Evolutionary conservation across 805 yeast species (phyloP).

Genomic region (Citeromyces nyonsensis): DNA sequence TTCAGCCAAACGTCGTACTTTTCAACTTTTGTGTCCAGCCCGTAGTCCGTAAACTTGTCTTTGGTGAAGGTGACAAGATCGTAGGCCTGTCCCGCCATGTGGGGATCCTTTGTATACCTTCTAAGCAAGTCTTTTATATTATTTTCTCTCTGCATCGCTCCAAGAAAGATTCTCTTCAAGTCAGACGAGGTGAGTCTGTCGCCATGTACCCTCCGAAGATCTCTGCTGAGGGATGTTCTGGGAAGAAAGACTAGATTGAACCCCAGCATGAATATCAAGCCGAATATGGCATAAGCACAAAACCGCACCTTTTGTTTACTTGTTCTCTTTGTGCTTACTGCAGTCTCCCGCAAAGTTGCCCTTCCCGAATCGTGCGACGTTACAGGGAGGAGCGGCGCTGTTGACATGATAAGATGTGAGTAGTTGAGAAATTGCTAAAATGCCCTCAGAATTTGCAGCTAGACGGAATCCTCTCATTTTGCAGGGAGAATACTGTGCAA

Average conservation of each 20-base stretch:
- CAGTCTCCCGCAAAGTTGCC: too few relatives aligned
- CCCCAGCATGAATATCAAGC: conserved; percentile 31
- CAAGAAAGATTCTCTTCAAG: conserved; percentile 44
- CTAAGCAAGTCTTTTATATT: conserved; percentile 14
- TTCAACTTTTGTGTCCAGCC: conserved; percentile 34
- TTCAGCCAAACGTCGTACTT: conserved; percentile 42
- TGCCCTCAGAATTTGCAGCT: too few relatives aligned
- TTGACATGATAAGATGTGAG: too few relatives aligned
- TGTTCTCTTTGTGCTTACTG: too few relatives aligned
- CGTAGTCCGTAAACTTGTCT: conserved; percentile 41
- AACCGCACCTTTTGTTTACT: conserved; percentile 20
- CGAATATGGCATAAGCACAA: conserved; percentile 28
- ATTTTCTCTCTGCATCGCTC: conserved; percentile 17
- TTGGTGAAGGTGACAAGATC: conserved; percentile 40
- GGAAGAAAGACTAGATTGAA: conserved; percentile 68
- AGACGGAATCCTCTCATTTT: too few relatives aligned
- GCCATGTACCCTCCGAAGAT: conserved; percentile 62
- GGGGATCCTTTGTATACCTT: conserved; percentile 9
- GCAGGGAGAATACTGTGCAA: too few relatives aligned
- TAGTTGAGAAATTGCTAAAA: too few relatives aligned
- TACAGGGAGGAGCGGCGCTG: too few relatives aligned
- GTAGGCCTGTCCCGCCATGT: too few relatives aligned
- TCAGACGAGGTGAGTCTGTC: conserved; percentile 53
- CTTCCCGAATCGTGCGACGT: too few relatives aligned
- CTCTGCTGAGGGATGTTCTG: conserved; percentile 70